These are phyloP conservation scores for Xylaria acuta DNA, from an alignment of 495 filamentous ascomycete genomes.

Conservation along the genomic window DNA sequence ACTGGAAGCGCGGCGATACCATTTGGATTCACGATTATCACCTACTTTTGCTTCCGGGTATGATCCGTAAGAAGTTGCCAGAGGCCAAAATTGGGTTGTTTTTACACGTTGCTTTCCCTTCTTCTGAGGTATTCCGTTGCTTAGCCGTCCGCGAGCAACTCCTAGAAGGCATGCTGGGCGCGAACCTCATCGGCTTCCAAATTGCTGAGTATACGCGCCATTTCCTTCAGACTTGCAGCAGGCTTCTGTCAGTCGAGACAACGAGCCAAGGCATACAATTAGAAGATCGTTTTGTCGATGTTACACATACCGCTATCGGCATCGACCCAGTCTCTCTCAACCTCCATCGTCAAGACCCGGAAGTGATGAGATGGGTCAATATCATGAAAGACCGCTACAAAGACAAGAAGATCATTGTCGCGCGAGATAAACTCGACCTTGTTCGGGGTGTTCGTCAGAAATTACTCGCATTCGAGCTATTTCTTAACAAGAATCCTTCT, in stretches of 20 bases:
- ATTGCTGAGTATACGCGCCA: slow-evolving; percentile 90
- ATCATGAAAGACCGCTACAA: slow-evolving; percentile 79
- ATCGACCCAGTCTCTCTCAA: slow-evolving; percentile 82
- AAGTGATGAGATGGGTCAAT: slow-evolving; percentile 77
- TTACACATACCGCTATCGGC: slow-evolving; percentile 75
- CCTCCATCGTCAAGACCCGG: slow-evolving; percentile 70
- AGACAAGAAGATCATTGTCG: slow-evolving; percentile 87
- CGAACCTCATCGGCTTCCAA: slow-evolving; percentile 90
- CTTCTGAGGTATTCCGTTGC: slow-evolving; percentile 92
- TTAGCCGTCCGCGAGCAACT: slow-evolving; percentile 82
- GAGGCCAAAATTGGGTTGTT: slow-evolving; percentile 96
- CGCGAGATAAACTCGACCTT: slow-evolving; percentile 89
- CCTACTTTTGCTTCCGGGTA: slow-evolving; percentile 84
- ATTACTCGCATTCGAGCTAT: slow-evolving; percentile 88
- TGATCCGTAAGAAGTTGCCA: slow-evolving; percentile 85
- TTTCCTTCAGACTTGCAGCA: slow-evolving; percentile 92
- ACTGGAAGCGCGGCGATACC: slow-evolving; percentile 88
- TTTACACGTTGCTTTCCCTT: slow-evolving; percentile 92
- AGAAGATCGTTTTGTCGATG: slow-evolving; percentile 91
- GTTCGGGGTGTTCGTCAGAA: slow-evolving; percentile 92
- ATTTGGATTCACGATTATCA: slow-evolving; percentile 98
- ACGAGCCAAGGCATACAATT: slow-evolving; percentile 85
- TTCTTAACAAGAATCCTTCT: slow-evolving; percentile 89
- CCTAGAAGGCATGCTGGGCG: slow-evolving; percentile 87
- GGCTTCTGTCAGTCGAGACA: slow-evolving; percentile 83